phyloP scores from a whole-genome alignment of 805 yeast species.

The Yamadazyma tumulicola region DNA sequence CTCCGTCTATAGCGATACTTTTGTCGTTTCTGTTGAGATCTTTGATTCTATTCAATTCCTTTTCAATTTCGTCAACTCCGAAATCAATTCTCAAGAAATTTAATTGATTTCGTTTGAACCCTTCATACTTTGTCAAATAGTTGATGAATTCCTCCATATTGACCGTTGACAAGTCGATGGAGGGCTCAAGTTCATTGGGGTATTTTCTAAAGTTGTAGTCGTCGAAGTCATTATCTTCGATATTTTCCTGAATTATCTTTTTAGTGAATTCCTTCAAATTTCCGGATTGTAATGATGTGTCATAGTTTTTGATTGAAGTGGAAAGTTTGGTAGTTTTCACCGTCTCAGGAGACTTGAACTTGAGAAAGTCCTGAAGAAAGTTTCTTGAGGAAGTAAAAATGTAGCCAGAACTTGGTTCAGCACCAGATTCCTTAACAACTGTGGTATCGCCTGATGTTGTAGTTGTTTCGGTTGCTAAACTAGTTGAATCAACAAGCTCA shows the following conservation, averaged over 20 bases:
- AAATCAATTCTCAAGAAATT: conserved; percentile 29
- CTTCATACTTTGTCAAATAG: conserved; percentile 26
- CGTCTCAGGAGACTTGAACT: too few species aligned
- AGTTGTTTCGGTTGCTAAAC: too few species aligned
- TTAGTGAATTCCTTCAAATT: conserved; percentile 26
- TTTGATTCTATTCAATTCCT: conserved; percentile 29
- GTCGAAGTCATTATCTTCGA: conserved; percentile 11
- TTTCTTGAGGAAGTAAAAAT: conserved; percentile 6
- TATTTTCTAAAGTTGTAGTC: conserved; percentile 15
- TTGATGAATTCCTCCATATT: conserved; percentile 28
- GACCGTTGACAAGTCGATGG: too few species aligned
- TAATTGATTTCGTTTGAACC: conserved; percentile 25
- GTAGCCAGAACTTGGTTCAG: too few species aligned
- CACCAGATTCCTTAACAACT: too few species aligned
- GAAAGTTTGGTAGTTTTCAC: conserved; percentile 18
- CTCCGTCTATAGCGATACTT: conserved; percentile 30
- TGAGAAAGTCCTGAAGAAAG: conserved; percentile 10
- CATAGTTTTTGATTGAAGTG: conserved; percentile 26
- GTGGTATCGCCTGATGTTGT: too few species aligned
- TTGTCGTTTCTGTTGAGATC: conserved; percentile 13
- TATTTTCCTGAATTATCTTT: conserved; percentile 14
- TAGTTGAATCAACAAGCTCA: too few species aligned
- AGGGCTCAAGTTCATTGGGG: not conserved
- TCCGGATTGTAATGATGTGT: conserved; percentile 19
- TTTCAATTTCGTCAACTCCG: conserved; percentile 37